Conservation (phyloP, 306 rosid genomes). For the Crataegus laevigata region DNA sequence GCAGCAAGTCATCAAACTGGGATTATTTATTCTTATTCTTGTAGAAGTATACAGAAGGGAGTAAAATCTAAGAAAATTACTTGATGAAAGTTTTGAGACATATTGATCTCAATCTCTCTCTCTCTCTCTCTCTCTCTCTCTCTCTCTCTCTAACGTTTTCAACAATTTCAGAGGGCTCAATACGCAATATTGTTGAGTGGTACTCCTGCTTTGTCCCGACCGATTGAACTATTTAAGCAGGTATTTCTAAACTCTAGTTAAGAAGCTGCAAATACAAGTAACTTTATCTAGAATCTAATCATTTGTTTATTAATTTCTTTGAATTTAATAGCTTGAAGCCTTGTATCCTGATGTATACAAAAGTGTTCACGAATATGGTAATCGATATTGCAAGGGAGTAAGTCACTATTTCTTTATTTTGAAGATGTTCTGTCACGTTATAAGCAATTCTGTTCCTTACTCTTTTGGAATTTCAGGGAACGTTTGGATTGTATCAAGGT, state of each 20-base stretch:
- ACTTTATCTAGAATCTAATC: slow-evolving; percentile 10
- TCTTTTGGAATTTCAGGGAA: slow-evolving; percentile 45
- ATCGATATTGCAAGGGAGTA: slow-evolving; percentile 97
- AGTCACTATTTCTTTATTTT: slow-evolving; percentile 31
- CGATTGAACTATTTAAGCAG: slow-evolving; percentile 91
- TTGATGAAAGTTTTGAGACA: neutral
- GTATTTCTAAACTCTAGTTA: slow-evolving; percentile 26
- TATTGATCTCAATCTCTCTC: slow-evolving; percentile 1
- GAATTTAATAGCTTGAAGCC: slow-evolving; percentile 69
- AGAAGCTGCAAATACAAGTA: slow-evolving; percentile 5
- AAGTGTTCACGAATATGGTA: slow-evolving; percentile 87
- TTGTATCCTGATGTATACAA: slow-evolving; percentile 82
- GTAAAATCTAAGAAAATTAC: neutral
- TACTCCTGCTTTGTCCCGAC: slow-evolving; percentile 97
- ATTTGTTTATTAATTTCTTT: slow-evolving; percentile 25
- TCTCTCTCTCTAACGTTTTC: slow-evolving; percentile 3
- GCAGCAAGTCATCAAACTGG: too few relatives aligned
- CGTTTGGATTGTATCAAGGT: slow-evolving; percentile 87
- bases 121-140: neutral
- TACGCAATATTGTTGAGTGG: slow-evolving; percentile 89
- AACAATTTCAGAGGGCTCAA: slow-evolving; percentile 66
- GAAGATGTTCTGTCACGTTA: slow-evolving; percentile 2
- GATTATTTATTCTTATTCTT: too few relatives aligned
- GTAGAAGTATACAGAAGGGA: neutral
- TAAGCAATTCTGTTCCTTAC: slow-evolving; percentile 4